These are phyloP conservation scores for Galerina marginata DNA, from an alignment of 768 basidiomycete genomes.

Conservation along the genomic window DNA sequence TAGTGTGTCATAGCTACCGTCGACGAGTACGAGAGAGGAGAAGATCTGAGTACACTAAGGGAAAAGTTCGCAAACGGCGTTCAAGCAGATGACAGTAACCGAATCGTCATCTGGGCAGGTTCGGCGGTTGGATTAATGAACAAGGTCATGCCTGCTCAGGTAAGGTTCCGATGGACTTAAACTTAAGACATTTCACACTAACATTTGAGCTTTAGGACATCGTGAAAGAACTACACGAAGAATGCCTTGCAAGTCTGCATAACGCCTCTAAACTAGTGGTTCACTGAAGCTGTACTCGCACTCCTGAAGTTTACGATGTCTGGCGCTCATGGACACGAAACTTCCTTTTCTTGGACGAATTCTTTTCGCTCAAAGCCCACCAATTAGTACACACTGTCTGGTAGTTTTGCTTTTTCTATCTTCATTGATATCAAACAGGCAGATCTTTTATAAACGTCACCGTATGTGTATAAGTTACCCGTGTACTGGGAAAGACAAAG, in stretches of 20 bases:
- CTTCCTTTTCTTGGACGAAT: background rate
- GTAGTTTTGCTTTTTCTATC: too few species aligned
- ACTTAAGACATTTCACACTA: background rate
- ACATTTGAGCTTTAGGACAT: slow-evolving; percentile 46
- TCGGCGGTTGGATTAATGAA: slow-evolving; percentile 65
- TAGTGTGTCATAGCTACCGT: slow-evolving; percentile 50
- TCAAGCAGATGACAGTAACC: slow-evolving; percentile 48
- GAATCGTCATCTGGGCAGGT: slow-evolving; percentile 73
- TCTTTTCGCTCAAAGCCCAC: too few species aligned
- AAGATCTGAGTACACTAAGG: slow-evolving; percentile 46
- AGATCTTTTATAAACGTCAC: too few species aligned
- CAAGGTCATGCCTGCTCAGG: slow-evolving; percentile 45
- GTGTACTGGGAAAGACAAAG: too few species aligned
- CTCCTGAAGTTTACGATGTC: background rate
- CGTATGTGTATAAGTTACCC: too few species aligned
- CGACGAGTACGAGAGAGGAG: slow-evolving; percentile 57
- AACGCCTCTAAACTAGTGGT: slow-evolving; percentile 7
- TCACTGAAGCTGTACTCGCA: background rate
- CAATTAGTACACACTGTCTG: too few species aligned
- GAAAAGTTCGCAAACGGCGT: slow-evolving; percentile 51
- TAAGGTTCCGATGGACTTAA: slow-evolving; percentile 17
- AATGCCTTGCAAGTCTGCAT: slow-evolving; percentile 35
- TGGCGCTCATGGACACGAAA: background rate
- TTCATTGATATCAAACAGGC: too few species aligned
- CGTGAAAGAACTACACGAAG: slow-evolving; percentile 55